phyloP scores from a whole-genome alignment of 1,284 basidiomycete genomes.

The Gomphus bonarii region DNA sequence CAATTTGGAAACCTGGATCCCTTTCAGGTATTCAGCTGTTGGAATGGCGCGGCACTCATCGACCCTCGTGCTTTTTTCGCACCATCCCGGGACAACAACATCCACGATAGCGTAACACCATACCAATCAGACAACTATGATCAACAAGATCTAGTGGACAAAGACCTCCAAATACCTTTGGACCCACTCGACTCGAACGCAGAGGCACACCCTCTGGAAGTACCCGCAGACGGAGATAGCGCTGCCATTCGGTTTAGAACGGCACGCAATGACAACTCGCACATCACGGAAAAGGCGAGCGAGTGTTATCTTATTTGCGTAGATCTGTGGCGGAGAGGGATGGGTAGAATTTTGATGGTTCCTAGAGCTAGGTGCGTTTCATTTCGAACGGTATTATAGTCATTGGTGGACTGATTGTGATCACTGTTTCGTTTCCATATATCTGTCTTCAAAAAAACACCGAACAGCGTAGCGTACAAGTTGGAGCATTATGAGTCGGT shows the following conservation, averaged over 20 bases:
- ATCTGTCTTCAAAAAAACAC: not conserved
- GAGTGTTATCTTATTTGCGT: conserved; percentile 26
- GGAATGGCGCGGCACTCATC: conserved; percentile 24
- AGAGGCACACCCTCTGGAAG: not conserved
- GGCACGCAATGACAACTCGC: conserved; percentile 14
- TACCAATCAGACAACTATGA: not conserved
- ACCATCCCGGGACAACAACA: not conserved
- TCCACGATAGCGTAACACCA: not conserved
- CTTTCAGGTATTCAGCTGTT: conserved; percentile 33
- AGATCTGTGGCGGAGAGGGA: conserved; percentile 30
- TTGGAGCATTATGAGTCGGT: not conserved
- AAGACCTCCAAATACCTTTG: conserved; percentile 9
- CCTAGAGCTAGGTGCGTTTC: conserved; percentile 12
- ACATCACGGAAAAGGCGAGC: conserved; percentile 23
- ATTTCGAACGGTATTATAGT: too few species aligned
- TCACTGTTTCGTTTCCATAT: not conserved
- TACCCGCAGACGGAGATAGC: not conserved
- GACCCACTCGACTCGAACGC: not conserved
- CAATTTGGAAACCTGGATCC: conserved; percentile 23
- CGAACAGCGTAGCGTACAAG: not conserved
- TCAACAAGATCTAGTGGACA: not conserved
- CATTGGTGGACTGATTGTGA: too few species aligned
- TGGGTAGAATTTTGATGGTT: conserved; percentile 19
- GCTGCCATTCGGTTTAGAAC: conserved; percentile 12
- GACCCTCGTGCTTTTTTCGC: conserved; percentile 17